Conservation (phyloP, 2,329 filamentous ascomycete species). For the Camillea tinctor region DNA sequence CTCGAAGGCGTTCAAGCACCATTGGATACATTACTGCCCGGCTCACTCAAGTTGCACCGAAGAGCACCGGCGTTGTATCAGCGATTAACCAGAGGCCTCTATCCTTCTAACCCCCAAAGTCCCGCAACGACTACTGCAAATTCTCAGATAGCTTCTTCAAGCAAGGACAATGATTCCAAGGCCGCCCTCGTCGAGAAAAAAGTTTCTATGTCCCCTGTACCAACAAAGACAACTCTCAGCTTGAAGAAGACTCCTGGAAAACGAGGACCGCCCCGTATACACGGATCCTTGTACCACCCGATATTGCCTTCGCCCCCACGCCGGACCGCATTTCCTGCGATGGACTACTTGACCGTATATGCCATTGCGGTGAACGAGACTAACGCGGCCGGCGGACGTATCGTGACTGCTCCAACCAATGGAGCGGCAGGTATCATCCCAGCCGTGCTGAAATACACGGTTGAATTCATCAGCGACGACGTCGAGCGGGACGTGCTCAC, state of each 20-base stretch:
- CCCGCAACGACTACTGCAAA: conserved; percentile 10
- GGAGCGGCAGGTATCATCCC: conserved; percentile 52
- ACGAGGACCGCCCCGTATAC: conserved; percentile 40
- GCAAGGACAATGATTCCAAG: neutral
- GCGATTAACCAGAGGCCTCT: conserved; percentile 45
- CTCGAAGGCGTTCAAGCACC: conserved; percentile 48
- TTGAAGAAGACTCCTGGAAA: conserved; percentile 23
- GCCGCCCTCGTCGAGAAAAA: conserved; percentile 1
- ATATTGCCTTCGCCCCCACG: conserved; percentile 45
- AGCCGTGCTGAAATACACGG: conserved; percentile 48
- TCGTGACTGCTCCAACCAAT: conserved; percentile 52
- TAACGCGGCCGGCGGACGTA: conserved; percentile 50
- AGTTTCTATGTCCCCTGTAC: conserved; percentile 3
- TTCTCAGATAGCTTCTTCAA: conserved; percentile 17
- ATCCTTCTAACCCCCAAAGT: conserved; percentile 35
- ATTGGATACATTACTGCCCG: conserved; percentile 40
- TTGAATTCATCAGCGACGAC: conserved; percentile 51
- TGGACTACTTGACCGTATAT: conserved; percentile 51
- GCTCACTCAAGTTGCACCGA: conserved; percentile 47
- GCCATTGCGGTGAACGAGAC: conserved; percentile 54
- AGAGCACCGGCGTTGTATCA: conserved; percentile 46
- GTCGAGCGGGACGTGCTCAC: conserved; percentile 48
- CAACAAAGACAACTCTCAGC: conserved; percentile 13
- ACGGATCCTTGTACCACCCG: conserved; percentile 46
- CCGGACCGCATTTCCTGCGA: conserved; percentile 47